Evolutionary conservation across 2,329 filamentous ascomycete species (phyloP).

Genomic region (Hypocrella siamensis): DNA sequence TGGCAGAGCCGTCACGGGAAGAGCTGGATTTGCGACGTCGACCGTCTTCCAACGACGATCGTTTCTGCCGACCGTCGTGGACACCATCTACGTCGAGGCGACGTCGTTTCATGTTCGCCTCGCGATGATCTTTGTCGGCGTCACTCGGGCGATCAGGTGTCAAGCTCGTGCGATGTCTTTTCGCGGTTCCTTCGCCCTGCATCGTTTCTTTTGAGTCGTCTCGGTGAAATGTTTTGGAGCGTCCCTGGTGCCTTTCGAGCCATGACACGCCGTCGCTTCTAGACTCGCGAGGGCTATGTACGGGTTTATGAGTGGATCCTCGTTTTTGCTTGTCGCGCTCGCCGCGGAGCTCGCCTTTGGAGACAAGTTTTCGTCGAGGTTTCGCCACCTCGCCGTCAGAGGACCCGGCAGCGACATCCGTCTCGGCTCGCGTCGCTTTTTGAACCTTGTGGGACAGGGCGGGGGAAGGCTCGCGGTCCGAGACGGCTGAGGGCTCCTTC

Average conservation of each 20-base stretch:
- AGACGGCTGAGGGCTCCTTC: conserved; percentile 36
- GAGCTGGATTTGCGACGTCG: conserved; percentile 25
- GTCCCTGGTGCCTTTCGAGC: conserved; percentile 41
- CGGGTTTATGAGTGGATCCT: conserved; percentile 27
- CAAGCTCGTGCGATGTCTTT: conserved; percentile 42
- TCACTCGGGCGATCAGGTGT: conserved; percentile 39
- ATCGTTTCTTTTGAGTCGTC: conserved; percentile 43
- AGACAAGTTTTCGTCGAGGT: conserved; percentile 46
- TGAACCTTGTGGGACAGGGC: conserved; percentile 27
- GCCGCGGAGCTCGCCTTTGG: conserved; percentile 44
- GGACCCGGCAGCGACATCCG: conserved; percentile 33
- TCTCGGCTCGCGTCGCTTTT: conserved; percentile 37
- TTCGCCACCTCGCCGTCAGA: conserved; percentile 43
- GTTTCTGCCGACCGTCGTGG: conserved; percentile 32
- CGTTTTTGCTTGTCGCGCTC: conserved; percentile 43
- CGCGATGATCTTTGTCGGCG: conserved; percentile 35
- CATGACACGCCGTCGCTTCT: conserved; percentile 28
- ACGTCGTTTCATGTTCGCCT: conserved; percentile 37
- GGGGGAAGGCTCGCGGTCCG: conserved; percentile 39
- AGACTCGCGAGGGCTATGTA: conserved; percentile 34
- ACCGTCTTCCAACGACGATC: conserved; percentile 27
- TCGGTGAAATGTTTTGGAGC: conserved; percentile 43
- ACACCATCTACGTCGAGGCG: conserved; percentile 38
- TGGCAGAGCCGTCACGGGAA: conserved; percentile 23
- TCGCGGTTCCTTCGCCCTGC: conserved; percentile 34